A percentile compares a stretch with the other conserved stretches of the same genome.
phyloP scores from a whole-genome alignment of 148 eudicot species.

The Camellia japonica region DNA sequence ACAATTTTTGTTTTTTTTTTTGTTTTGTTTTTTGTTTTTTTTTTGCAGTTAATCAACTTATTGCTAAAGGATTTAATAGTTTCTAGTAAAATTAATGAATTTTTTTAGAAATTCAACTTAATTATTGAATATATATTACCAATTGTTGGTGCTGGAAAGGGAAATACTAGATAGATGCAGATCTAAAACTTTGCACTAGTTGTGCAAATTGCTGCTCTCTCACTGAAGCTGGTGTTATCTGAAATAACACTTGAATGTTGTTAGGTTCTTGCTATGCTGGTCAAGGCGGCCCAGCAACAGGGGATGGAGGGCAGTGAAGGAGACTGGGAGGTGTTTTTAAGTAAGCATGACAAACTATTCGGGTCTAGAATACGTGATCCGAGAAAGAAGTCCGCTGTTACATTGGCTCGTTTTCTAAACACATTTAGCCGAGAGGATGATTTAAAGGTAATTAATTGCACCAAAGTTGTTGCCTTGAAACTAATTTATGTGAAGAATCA shows the following conservation, averaged over 20 bases:
- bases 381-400: conserved; percentile 46
- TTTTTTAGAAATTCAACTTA: no score
- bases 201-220: not conserved
- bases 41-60: no score
- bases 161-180: no score
- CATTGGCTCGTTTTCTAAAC: conserved; percentile 57
- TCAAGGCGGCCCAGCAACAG: conserved; percentile 66
- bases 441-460: conserved; percentile 42
- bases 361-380: conserved; percentile 90
- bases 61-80: no score
- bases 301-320: conserved; percentile 80
- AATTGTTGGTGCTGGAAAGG: no score
- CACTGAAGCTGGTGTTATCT: not conserved
- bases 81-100: no score
- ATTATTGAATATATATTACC: no score
- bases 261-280: conserved; percentile 71
- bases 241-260: not conserved
- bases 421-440: conserved; percentile 62
- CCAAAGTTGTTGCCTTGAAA: not conserved
- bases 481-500: not conserved
- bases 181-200: not conserved
- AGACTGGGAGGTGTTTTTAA: conserved; percentile 79
- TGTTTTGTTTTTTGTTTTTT: no score
- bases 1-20: no score
- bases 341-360: conserved; percentile 51